Conservation (phyloP, 179 eudicot genomes). For the Beta macrorhiza region DNA sequence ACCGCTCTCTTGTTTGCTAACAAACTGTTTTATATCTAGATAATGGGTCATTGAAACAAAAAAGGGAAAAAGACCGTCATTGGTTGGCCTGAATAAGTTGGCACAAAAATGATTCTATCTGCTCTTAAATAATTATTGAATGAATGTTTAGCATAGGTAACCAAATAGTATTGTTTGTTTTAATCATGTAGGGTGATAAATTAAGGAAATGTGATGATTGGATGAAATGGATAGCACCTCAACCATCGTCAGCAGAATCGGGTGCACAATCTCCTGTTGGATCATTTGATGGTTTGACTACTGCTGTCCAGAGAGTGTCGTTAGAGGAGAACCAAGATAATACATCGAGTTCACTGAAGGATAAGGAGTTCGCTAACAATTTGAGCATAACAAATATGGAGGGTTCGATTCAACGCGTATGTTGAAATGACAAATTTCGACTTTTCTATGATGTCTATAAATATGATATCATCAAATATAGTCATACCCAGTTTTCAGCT, state of each 20-base stretch:
- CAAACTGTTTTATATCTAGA: too few species aligned
- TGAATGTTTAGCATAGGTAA: not conserved
- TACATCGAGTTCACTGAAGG: not conserved
- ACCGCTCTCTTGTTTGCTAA: not conserved
- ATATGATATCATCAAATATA: not conserved
- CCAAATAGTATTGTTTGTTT: not conserved
- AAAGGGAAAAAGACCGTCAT: not conserved
- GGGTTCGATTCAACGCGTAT: not conserved
- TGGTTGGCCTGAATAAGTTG: not conserved
- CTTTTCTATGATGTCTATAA: not conserved
- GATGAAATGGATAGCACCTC: slow-evolving; percentile 40
- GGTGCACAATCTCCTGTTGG: slow-evolving; percentile 24
- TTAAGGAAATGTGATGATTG: slow-evolving; percentile 49
- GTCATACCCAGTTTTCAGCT: not conserved
- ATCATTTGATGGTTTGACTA: slow-evolving; percentile 22
- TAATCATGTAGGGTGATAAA: slow-evolving; percentile 40
- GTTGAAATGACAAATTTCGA: not conserved
- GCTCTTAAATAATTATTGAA: not conserved
- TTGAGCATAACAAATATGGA: not conserved
- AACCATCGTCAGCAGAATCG: slow-evolving; percentile 14
- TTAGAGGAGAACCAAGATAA: slow-evolving; percentile 27
- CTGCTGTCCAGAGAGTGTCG: slow-evolving; percentile 31
- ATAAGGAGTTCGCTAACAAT: not conserved
- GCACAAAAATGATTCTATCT: not conserved
- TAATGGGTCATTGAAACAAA: not conserved